Evolutionary conservation across 176 grass and related monocot species (phyloP), one percentile per base, ranked within the genome.

Genomic region (Zoysia pacifica): DNA sequence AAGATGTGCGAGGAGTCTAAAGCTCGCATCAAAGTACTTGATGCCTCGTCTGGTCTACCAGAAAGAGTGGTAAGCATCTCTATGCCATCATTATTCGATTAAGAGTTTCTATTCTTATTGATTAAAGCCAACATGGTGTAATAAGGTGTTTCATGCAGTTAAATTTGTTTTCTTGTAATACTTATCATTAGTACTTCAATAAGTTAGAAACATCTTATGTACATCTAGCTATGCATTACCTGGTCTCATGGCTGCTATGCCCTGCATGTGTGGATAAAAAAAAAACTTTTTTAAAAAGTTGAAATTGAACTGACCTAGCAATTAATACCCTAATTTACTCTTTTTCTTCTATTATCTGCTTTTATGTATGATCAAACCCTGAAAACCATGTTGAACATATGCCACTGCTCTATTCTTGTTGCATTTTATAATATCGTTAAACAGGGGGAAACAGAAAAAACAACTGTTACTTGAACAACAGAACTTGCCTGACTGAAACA

Each of bases 21-120:
- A 73, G 86, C 95, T 49, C 92, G 95, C 49, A 97, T 97, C 70
- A 97, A 94, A 85, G 86, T 97, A 89, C 87, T 97, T 79, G 90
- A 97, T 64, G 90, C 81, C 14, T 88, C 75, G 1, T 87, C 95
- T 79, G 95, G 95, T 77, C 87, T 85, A 75, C 86, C 84, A 6
- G 92, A 97, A 90, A 90, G 95, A 91, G 83, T 84, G 54, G 95
- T 97, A 94, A 91, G 90, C 89, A 66, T 79, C 50, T 93, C 43
- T 64, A 45, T 64, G 37, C 20, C 47, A 56, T 58, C 18, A 51
- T 3, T 15, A 84, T 64, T 52, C 59, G 7, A 36, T 60, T 16
- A 65, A 4, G 18, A 67, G 55, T 50, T 67, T 6, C 16, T 66
- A 65, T 37, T 87, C 74, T 78, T 15, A 36, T 79, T 16, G 35